These are phyloP conservation scores for Fraxinus sp. DNA, from an alignment of 305 asterid species.

Conservation along the genomic window DNA sequence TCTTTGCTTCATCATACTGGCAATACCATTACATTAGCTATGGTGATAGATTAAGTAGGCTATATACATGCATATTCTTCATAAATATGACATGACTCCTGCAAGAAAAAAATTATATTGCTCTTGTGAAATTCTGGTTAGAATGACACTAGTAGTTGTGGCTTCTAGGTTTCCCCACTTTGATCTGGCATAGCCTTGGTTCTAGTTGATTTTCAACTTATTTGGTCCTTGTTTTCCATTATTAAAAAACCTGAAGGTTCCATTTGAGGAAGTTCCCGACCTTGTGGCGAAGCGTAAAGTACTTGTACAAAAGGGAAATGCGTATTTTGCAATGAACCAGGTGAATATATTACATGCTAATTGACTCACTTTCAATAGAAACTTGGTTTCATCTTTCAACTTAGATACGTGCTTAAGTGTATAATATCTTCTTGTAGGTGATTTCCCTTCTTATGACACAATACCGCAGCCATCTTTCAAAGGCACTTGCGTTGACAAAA, in stretches of 20 bases:
- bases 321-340: constrained; percentile 89
- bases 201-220: constrained; percentile 27
- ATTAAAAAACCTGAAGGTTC: constrained; percentile 56
- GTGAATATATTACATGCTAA: constrained; percentile 39
- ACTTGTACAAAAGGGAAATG: constrained; percentile 73
- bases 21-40: constrained; percentile 17
- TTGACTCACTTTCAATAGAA: constrained; percentile 13
- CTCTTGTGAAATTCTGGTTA: constrained; percentile 1
- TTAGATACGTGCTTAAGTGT: constrained; percentile 17
- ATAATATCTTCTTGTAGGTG: constrained; percentile 49
- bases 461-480: constrained; percentile 83
- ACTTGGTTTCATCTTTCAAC: constrained; percentile 19
- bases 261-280: constrained; percentile 95
- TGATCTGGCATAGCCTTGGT: constrained; percentile 8
- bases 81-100: background rate
- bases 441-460: constrained; percentile 76
- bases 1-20: constrained; percentile 16
- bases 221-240: constrained; percentile 23
- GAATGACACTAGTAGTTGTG: background rate
- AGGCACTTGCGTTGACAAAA: constrained; percentile 90
- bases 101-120: background rate
- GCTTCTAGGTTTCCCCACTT: background rate
- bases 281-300: constrained; percentile 84
- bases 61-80: background rate
- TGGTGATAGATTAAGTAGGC: background rate